Evolutionary conservation across 208 protist species (phyloP).

Genomic region (Leishmania turanica): DNA sequence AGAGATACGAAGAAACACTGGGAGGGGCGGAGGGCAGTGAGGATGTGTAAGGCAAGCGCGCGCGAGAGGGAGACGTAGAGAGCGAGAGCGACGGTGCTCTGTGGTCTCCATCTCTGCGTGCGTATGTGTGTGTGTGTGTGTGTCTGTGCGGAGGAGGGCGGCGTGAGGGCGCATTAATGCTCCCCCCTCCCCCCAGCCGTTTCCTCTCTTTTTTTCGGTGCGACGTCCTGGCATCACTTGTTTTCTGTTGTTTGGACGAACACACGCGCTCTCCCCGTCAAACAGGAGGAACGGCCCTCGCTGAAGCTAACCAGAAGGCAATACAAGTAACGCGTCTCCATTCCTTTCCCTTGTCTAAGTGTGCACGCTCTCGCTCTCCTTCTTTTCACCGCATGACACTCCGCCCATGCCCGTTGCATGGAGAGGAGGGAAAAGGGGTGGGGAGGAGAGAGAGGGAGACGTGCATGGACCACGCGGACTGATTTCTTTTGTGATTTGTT

Average conservation of each 20-base stretch:
- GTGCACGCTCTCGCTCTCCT: not conserved
- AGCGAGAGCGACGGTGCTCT: not conserved
- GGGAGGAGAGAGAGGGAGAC: too few species aligned
- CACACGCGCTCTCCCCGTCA: not conserved
- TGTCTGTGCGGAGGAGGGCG: not conserved
- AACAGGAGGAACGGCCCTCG: not conserved
- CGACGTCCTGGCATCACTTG: not conserved
- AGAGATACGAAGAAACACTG: not conserved
- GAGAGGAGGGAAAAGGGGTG: not conserved
- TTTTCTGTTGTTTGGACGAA: not conserved
- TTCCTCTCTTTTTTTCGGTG: not conserved
- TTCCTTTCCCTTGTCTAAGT: not conserved
- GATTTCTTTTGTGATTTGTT: slow-evolving; percentile 6
- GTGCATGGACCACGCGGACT: not conserved
- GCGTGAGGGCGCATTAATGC: not conserved
- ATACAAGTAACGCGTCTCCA: slow-evolving; percentile 18
- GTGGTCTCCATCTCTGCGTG: not conserved
- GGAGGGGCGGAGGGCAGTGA: not conserved
- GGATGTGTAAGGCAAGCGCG: not conserved
- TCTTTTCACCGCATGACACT: not conserved
- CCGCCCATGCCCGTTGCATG: not conserved
- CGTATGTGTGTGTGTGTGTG: not conserved
- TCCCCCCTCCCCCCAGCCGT: not conserved
- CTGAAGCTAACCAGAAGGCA: slow-evolving; percentile 14
- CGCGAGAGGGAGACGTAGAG: not conserved